Base-by-base conservation (phyloP, 2,329 filamentous ascomycete species). In the Trichoderma sp. region DNA sequence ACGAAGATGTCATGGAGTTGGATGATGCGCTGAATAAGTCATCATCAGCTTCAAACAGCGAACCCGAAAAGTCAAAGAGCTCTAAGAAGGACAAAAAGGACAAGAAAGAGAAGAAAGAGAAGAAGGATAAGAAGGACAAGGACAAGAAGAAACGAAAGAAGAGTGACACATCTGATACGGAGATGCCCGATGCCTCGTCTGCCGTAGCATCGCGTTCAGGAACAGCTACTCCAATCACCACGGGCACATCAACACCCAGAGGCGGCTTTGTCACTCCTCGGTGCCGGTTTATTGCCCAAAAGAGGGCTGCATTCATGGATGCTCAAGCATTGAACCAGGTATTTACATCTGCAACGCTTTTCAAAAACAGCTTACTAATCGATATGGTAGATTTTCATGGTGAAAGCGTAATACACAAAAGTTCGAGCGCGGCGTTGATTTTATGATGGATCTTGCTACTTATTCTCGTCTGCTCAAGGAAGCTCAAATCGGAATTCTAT, bases 291-390 rank as follows among this genome's bases (percentile, higher is more conserved):
- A 98, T 98, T 80, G 93, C 93, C 75, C 94, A 97, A 80, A 98
- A 98, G 87, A 92, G 91, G 80, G 91, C 93, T 86, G 95, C 95
- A 3, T 90, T 95, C 75, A 89, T 95, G 86, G 94, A 98, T 83
- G 89, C 92, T 66, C 91, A 93, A 81, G 94, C 95, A 16, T 85
- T 98, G 81, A 96, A 95, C 83, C 95, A 98, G 91, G 94, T 95
- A 85, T 38, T 53, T 59, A n/a, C 16, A 50, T 18, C 24, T 14
- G 27, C 33, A 8, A 9, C 6, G 14, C 31, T 56, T 41, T 5
- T 24, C 21, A 12, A 38, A 27, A 45, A 16, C 75, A 79, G 74
- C 78, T 62, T n/a, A 16, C 38, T 56, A 59, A 76, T 68, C 38
- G 27, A 59, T 6, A 24, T n/a, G 66, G 1, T 8, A 56, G 90